Evolutionary conservation across 768 basidiomycete genomes (phyloP), one percentile per base, ranked within the genome.

Genomic region (Auricularia sp.): DNA sequence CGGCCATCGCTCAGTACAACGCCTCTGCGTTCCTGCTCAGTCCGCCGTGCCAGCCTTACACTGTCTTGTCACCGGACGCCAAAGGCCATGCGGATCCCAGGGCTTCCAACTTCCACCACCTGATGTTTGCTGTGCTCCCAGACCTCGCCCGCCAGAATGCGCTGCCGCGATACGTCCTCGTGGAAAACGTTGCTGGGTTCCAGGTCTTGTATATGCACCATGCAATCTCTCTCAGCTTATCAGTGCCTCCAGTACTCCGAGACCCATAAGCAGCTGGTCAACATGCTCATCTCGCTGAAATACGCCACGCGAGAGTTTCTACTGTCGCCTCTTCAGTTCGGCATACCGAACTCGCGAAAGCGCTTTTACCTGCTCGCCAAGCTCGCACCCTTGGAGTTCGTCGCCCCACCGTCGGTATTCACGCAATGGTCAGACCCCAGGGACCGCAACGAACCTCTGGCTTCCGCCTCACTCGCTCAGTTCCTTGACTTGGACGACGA

Each of bases 111-210:
- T 93, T 92, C 72, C 77, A 91, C 23, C 84, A 88, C 72, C 80
- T 93, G 44, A 77, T 91, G 51, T 78, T 83, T 65, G 71, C 73
- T 33, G 78, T 92, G 29, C 77, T 92, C 0, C 88, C 89, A 0
- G 79, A 82, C 34, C 72, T 92, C 61, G 81, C 76, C 8, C 64
- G 67, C 3, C 70, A 69, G 8, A 69, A 76, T 42, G 73, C 72
- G 3, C 82, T 84, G 64, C 91, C 91, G 3, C 74, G 73, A 3
- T 81, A 80, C 65, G 70, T 92, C 10, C 78, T 92, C 11, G 77
- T 93, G 8, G 91, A 92, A 71, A 92, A 92, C 68, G 91, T 93
- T 3, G 88, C 85, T 10, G 90, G 89, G 7, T 92, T 92, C 68
- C 88, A 90, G 84, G 90, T 89, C 35, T 29, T 56, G 10, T 11